Percentiles rank a stretch among this genome's conserved stretches.
These are phyloP conservation scores for Carpinus fangiana DNA, from an alignment of 306 rosid genomes.

Conservation along the genomic window DNA sequence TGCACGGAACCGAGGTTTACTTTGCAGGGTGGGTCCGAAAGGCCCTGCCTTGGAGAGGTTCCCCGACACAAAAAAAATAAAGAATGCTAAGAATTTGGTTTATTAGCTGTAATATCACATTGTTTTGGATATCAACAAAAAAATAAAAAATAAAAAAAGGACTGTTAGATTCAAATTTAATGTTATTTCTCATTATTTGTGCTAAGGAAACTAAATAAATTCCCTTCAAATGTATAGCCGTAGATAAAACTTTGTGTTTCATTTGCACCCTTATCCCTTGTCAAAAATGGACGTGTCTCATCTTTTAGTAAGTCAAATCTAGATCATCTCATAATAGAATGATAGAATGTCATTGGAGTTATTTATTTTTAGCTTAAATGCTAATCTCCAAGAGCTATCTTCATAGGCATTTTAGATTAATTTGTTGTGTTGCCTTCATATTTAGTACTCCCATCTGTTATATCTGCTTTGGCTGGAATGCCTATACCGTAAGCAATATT, in stretches of 20 bases:
- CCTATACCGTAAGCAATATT: slow-evolving; percentile 10
- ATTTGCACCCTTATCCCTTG: neutral
- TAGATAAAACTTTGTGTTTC: neutral
- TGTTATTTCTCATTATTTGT: neutral
- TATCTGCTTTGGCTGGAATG: slow-evolving; percentile 1
- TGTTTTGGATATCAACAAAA: no score
- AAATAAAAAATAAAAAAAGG: no score
- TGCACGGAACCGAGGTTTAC: no score
- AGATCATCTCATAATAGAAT: neutral
- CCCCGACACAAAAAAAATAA: no score
- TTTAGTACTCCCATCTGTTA: neutral
- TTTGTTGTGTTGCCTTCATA: neutral
- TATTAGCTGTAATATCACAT: no score
- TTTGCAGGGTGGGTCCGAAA: no score
- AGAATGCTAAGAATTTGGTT: no score
- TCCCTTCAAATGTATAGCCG: neutral
- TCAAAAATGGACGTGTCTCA: neutral
- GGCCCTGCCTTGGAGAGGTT: no score
- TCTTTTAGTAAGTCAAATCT: neutral
- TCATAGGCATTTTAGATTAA: neutral
- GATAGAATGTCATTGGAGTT: neutral
- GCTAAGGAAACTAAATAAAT: neutral
- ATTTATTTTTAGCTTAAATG: no score
- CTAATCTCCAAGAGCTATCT: neutral
- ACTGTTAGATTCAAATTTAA: no score